phyloP scores from a whole-genome alignment of 1,284 basidiomycete genomes.

The Pseudozyma flocculosa region DNA sequence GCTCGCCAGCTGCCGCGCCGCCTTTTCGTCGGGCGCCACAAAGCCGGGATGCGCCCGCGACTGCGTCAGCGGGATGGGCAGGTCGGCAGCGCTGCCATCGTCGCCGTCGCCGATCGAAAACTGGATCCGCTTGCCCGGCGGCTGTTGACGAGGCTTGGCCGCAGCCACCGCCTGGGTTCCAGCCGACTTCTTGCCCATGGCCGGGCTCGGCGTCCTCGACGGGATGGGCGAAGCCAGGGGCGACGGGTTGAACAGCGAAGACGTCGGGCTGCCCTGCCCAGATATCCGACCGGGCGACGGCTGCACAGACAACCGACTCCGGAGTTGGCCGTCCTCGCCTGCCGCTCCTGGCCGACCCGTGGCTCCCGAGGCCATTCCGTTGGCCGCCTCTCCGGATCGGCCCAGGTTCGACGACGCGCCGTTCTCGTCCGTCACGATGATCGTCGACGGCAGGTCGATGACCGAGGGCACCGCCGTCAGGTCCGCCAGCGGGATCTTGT shows the following conservation, averaged over 20 bases:
- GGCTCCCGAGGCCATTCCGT: no score
- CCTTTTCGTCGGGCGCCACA: conserved; percentile 17
- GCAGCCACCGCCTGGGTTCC: no score
- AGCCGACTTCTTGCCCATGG: conserved; percentile 15
- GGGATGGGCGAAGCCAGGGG: conserved; percentile 20
- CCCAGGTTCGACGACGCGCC: conserved; percentile 1
- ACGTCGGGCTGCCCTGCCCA: neutral
- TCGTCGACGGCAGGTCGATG: conserved; percentile 28
- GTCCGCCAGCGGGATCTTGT: conserved; percentile 32
- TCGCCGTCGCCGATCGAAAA: conserved; percentile 24
- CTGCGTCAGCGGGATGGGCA: conserved; percentile 23
- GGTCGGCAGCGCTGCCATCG: conserved; percentile 6
- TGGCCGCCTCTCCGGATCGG: no score
- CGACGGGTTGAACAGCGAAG: conserved; percentile 2
- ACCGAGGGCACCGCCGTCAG: conserved; percentile 30
- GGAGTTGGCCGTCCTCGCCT: no score
- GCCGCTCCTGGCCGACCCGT: no score
- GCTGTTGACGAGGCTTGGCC: conserved; percentile 3
- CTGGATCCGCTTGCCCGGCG: conserved; percentile 9
- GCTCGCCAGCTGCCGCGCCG: conserved; percentile 11
- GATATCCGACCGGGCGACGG: no score
- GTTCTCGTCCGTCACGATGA: conserved; percentile 29
- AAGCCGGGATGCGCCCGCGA: conserved; percentile 19
- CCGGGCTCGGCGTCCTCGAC: conserved; percentile 21
- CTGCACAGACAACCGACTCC: no score